Evolutionary conservation across 140 eudicot genomes (phyloP).

Genomic region (Flaveria floridana): DNA sequence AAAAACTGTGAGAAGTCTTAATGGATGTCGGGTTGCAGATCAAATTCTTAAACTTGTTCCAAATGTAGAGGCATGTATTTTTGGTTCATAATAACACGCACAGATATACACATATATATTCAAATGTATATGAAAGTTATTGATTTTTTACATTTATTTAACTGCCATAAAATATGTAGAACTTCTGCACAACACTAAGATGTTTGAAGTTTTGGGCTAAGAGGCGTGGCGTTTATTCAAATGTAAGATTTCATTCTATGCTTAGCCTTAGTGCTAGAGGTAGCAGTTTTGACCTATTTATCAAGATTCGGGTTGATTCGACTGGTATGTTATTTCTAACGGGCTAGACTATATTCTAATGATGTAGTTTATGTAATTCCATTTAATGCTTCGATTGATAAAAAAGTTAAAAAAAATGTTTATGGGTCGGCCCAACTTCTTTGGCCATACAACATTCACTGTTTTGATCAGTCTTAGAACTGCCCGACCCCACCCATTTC

Average conservation of each 20-base stretch:
- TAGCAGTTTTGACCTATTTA: conserved; percentile 6
- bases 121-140: background rate
- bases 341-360: background rate
- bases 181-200: conserved; percentile 69
- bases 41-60: conserved; percentile 87
- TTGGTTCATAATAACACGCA: conserved; percentile 2
- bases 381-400: background rate
- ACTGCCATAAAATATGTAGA: conserved; percentile 41
- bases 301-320: background rate
- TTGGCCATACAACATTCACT: conserved; percentile 9
- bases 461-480: background rate
- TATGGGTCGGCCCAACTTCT: background rate
- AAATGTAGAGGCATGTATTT: conserved; percentile 62
- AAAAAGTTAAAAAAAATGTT: background rate
- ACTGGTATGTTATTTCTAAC: conserved; percentile 3
- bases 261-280: background rate
- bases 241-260: conserved; percentile 49
- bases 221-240: conserved; percentile 80
- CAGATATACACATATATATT: background rate
- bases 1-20: conserved; percentile 72
- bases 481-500: background rate
- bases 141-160: conserved; percentile 28
- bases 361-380: background rate
- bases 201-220: conserved; percentile 89
- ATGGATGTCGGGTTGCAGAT: conserved; percentile 89